Evolutionary conservation across 495 filamentous ascomycete species (phyloP), one percentile per base, ranked within the genome.

Genomic region (Durotheca rogersii): DNA sequence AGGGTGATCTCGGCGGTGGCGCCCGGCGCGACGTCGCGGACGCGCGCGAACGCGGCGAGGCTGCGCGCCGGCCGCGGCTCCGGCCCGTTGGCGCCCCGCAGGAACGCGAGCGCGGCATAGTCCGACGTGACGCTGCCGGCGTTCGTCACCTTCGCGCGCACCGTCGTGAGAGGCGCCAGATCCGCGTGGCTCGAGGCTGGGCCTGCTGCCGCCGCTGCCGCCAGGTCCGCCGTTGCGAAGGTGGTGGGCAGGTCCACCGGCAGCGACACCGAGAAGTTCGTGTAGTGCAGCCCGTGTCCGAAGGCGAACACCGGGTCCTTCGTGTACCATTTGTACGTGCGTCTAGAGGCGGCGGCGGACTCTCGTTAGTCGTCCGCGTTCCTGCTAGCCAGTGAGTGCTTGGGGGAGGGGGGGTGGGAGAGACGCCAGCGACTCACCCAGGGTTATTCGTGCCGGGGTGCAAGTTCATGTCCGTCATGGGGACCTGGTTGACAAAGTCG

Each of bases 31-130:
- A 86, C 60, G 6, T 56, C 60, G 15, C 70, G 66, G 7, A 84
- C 56, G 6, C 83, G 70, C 7, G 76, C 71, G 47, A 81, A 86
- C 0, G 72, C 74, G 3, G 79, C 78, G 0, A 85, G 66, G 58
- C 72, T 74, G 56, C 84, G 84, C 23, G 73, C 76, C 1, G 82
- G 82, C 39, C 79, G 72, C 1, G 82, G 83, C 30, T 53, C 53
- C 1, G 81, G 82, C 0, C 83, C 83, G 33, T 71, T 70, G 6
- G 68, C 71, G 4, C 75, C 78, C 41, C 77, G 73, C 6, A 72
- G 61, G 55, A 81, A 85, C 0, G 67, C 64, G 35, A 85, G 71
- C 7, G 67, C 69, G 1, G 78, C 75, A 45, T 79, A 84, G 56
- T 81, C 78, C 0, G 80, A 83, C 4, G 68, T 56, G 0, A 59